phyloP scores from a whole-genome alignment of 2,329 filamentous ascomycete genomes.

The Diaporthe ampelina region DNA sequence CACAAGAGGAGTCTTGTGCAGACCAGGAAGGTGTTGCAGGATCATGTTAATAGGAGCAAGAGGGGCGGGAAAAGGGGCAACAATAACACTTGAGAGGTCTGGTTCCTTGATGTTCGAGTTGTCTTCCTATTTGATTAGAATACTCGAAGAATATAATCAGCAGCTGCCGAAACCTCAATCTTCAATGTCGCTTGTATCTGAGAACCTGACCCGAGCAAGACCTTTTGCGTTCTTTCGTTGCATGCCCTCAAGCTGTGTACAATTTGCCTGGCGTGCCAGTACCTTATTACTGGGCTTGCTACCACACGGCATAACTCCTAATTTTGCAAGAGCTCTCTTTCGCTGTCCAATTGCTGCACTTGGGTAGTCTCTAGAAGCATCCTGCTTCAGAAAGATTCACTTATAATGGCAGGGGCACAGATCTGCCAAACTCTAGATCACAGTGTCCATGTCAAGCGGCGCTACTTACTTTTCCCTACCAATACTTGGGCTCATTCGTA shows the following conservation, averaged over 20 bases:
- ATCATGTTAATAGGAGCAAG: constrained; percentile 86
- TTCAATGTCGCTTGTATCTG: background rate
- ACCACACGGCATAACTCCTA: too few relatives aligned
- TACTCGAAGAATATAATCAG: background rate
- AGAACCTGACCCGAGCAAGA: too few relatives aligned
- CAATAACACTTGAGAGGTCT: constrained; percentile 36
- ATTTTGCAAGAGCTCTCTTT: too few relatives aligned
- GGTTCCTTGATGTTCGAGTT: background rate
- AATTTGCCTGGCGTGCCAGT: background rate
- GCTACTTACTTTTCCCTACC: background rate
- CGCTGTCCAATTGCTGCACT: background rate
- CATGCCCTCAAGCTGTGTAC: background rate
- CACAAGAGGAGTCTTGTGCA: constrained; percentile 94
- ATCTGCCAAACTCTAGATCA: background rate
- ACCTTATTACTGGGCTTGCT: too few relatives aligned
- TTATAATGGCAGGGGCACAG: background rate
- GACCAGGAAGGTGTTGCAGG: constrained; percentile 83
- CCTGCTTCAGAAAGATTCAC: background rate
- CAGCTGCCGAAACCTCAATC: background rate
- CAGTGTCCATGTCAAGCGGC: background rate
- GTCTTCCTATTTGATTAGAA: background rate
- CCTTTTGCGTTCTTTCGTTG: background rate
- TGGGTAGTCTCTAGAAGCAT: background rate
- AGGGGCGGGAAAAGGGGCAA: constrained; percentile 87
- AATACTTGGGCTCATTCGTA: background rate